These are phyloP conservation scores for Microbotryum violaceum DNA, from an alignment of 1,284 basidiomycete genomes.

Conservation along the genomic window DNA sequence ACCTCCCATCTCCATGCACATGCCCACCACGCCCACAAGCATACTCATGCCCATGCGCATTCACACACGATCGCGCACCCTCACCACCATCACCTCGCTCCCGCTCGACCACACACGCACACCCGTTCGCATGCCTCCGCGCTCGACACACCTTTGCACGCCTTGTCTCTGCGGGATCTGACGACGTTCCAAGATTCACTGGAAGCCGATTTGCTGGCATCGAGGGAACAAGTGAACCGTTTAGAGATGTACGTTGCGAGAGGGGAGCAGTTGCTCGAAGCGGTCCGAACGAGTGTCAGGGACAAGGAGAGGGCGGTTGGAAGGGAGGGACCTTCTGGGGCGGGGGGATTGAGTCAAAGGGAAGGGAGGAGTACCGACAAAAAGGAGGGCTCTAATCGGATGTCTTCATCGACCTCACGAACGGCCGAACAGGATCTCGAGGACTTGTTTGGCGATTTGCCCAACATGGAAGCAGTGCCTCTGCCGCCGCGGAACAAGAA, in stretches of 20 bases:
- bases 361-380: not conserved
- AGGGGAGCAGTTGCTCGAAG: slow-evolving; percentile 15
- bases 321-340: not conserved
- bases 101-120: not conserved
- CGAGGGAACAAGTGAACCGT: slow-evolving; percentile 12
- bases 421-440: slow-evolving; percentile 11
- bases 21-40: not conserved
- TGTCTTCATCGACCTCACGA: not conserved
- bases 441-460: slow-evolving; percentile 9
- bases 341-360: not conserved
- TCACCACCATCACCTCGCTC: not conserved
- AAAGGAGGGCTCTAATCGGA: not conserved
- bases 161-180: slow-evolving; percentile 19
- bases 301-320: not conserved
- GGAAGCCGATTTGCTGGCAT: slow-evolving; percentile 2
- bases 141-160: not conserved
- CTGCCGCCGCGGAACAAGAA: slow-evolving; percentile 1
- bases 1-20: not conserved
- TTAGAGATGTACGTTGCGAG: slow-evolving; percentile 19
- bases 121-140: not conserved
- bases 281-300: slow-evolving; percentile 7
- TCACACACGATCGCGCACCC: not conserved
- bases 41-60: not conserved
- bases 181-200: slow-evolving; percentile 13
- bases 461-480: slow-evolving; percentile 6